phyloP scores from a whole-genome alignment of 202 grass and related monocot species.

The Bolboschoenoplectus hybrid region DNA sequence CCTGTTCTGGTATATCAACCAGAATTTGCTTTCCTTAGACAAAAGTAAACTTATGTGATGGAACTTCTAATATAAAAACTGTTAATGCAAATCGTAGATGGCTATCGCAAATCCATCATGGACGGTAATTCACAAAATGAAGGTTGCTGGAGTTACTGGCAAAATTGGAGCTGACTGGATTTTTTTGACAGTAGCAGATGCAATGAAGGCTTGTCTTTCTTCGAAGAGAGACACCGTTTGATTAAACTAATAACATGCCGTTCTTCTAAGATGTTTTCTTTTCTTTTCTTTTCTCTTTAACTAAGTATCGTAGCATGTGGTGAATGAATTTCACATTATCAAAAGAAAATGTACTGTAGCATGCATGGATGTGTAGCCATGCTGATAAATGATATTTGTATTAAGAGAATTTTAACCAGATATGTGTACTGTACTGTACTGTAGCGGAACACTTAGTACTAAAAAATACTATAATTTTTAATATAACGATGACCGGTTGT shows the following conservation, averaged over 20 bases:
- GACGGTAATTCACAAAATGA: constrained; percentile 88
- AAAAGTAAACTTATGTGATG: neutral
- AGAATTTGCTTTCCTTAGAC: neutral
- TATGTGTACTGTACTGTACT: constrained; percentile 15
- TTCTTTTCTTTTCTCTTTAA: neutral
- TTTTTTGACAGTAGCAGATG: constrained; percentile 84
- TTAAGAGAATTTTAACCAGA: constrained; percentile 12
- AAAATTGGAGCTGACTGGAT: constrained; percentile 67
- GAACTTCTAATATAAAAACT: neutral
- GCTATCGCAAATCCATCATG: constrained; percentile 72
- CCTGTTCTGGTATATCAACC: neutral
- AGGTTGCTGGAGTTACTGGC: constrained; percentile 55
- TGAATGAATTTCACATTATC: neutral
- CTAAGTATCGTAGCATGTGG: neutral
- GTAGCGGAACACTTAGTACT: neutral
- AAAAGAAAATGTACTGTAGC: neutral
- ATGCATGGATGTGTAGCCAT: neutral
- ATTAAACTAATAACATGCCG: constrained; percentile 19
- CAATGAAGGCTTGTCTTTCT: constrained; percentile 60
- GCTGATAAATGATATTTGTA: neutral
- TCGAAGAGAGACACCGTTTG: constrained; percentile 48
- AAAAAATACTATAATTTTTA: constrained; percentile 5
- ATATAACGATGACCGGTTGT: neutral
- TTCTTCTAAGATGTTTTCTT: neutral
- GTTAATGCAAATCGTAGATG: constrained; percentile 51